Conservation (phyloP, 2,329 filamentous ascomycete genomes). For the Fusarium setosum region DNA sequence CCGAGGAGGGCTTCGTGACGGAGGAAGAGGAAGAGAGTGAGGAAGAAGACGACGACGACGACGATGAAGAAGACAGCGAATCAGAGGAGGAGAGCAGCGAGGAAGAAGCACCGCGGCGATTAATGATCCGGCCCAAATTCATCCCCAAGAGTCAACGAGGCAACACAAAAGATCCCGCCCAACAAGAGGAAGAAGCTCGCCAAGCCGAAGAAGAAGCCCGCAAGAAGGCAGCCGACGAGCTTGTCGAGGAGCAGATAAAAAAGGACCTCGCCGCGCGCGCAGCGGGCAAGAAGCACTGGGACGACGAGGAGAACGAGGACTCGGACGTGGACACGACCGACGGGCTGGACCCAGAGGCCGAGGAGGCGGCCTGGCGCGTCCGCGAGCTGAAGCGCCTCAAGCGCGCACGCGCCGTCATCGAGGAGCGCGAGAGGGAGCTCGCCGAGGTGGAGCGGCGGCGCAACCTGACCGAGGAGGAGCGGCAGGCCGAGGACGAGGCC, state of each 20-base stretch:
- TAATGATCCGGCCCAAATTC: slow-evolving; percentile 74
- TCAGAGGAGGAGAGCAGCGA: slow-evolving; percentile 64
- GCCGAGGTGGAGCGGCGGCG: slow-evolving; percentile 90
- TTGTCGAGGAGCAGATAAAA: slow-evolving; percentile 90
- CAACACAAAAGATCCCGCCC: slow-evolving; percentile 43
- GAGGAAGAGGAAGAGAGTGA: slow-evolving; percentile 61
- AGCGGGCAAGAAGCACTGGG: slow-evolving; percentile 87
- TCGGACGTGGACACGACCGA: slow-evolving; percentile 91
- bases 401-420: slow-evolving; percentile 86
- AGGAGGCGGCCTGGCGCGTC: slow-evolving; percentile 93
- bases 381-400: slow-evolving; percentile 91
- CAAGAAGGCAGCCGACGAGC: slow-evolving; percentile 77
- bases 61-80: slow-evolving; percentile 53
- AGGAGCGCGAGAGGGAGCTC: slow-evolving; percentile 83
- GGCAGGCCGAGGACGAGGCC: slow-evolving; percentile 84
- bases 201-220: slow-evolving; percentile 69
- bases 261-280: slow-evolving; percentile 81
- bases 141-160: slow-evolving; percentile 68
- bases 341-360: slow-evolving; percentile 85
- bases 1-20: slow-evolving; percentile 73
- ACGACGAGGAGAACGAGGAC: slow-evolving; percentile 76
- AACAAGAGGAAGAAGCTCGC: slow-evolving; percentile 49
- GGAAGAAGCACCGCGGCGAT: slow-evolving; percentile 65
- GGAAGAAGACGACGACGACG: slow-evolving; percentile 43
- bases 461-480: slow-evolving; percentile 87